Evolutionary conservation across 2,329 filamentous ascomycete genomes (phyloP), one percentile per base, ranked within the genome.

Genomic region (Fusarium albosuccineum): DNA sequence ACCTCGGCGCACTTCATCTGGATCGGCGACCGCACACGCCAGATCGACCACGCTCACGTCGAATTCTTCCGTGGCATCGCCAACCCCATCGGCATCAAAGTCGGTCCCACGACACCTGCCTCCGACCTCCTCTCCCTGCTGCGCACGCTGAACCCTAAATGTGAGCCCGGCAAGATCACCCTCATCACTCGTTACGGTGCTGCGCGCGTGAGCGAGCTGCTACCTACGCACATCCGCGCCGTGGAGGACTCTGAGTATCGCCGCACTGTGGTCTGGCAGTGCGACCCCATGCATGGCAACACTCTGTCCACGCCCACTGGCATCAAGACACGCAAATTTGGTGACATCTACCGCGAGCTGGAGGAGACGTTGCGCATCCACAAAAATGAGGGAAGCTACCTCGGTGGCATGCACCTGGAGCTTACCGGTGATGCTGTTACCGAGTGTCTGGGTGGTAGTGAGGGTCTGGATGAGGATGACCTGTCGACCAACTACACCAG

Each of bases 271-370:
- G 93, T 97, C 72, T 98, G 95, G 95, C 96, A 98, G 82, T 98
- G 95, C 81, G 96, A 99, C 80, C 96, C 96, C 22, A 99, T 99
- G 96, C 96, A 99, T 81, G 96, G 96, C 66, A 91, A 91, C 80
- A 91, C 89, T 37, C 82, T 85, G 42, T 86, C 87, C 17, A 95
- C 92, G 0, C 86, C 88, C 0, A 82, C 87, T 0, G 94, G 94
- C 27, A 88, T 97, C 81, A 99, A 99, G 84, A 99, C 96, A 2
- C 88, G 96, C 14, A 91, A 92, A 57, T 99, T 99, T 84, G 88
- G 87, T 66, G 92, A 96, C 77, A 97, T 99, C 73, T 90, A 97
- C 77, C 88, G 87, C 1, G 96, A 99, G 82, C 86, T 99, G 42
- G 88, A 90, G 64, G 89, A 93, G 73, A 94, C 94, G 1, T 85